Evolutionary conservation across 805 yeast species (phyloP), one percentile per base, ranked within the genome.

Genomic region (Myxozyma monticola): DNA sequence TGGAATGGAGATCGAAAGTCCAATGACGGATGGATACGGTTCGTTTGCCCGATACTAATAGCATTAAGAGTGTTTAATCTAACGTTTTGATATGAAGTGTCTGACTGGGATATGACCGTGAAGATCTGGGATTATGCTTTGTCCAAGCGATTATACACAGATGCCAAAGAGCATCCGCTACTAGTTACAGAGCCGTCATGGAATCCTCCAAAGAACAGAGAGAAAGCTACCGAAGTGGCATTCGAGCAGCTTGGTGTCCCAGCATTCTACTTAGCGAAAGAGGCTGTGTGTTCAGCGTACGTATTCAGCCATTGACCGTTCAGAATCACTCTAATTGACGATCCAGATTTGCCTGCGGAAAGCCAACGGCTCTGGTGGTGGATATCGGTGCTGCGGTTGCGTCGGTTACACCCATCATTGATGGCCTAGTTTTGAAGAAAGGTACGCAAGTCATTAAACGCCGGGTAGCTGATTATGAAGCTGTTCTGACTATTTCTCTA

Each of bases 191-290:
- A 82, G 64, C 84, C 84, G 59, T 67, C 81, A 15, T 85, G 93
- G 90, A 83, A 81, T 63, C 76, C 84, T 18, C 68, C 75, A 54
- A 78, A 80, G 58, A 79, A 77, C 62, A 77, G 79, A 57, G 63
- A 73, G 9, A 76, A 77, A 45, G 75, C 85, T 10, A 76, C 83
- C 39, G 88, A 88, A 61, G 65, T 85, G 40, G 95, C 87, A 2
- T 85, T 90, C 65, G 90, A 85, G 62, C 78, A 76, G 48, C 73
- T 87, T 36, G 71, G 81, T 41, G 87, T 87, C 9, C 96, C 96
- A 0, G 76, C 85, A 7, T 80, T 90, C 61, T 82, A 88, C 22
- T 70, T 89, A 37, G 78, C 86, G 20, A 83, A 85, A 64, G 78
- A 83, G 33, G 95, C 96, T 5, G 69, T 90, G 47, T 85, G 91